phyloP scores from a whole-genome alignment of 345 rosid genomes.

The Gossypium turneri region DNA sequence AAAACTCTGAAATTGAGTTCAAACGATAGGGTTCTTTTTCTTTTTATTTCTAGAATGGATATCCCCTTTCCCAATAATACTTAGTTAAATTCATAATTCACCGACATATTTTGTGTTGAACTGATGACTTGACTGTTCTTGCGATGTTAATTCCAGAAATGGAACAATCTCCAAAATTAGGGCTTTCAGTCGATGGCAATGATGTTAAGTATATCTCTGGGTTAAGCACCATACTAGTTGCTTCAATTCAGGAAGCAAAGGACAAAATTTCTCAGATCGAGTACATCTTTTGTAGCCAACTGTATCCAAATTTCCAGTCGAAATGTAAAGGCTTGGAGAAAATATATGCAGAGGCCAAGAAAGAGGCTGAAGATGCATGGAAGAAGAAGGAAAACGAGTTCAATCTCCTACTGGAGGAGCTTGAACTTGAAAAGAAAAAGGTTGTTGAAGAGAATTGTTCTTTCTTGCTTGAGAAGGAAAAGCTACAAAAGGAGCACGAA shows the following conservation, averaged over 20 bases:
- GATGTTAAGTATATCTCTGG: conserved; percentile 53
- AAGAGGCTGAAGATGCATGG: conserved; percentile 52
- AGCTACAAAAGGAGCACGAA: conserved; percentile 25
- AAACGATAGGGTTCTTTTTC: too few relatives aligned
- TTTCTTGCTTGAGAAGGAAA: conserved; percentile 42
- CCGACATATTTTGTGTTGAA: neutral
- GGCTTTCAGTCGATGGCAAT: conserved; percentile 30
- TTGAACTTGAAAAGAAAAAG: conserved; percentile 44
- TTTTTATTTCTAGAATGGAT: neutral
- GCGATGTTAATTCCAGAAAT: conserved; percentile 5
- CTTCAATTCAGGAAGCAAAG: conserved; percentile 85
- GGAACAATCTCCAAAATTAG: conserved; percentile 12
- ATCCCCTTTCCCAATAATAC: neutral
- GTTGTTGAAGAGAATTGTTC: conserved; percentile 34
- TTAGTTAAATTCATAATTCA: neutral
- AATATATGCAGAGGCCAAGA: conserved; percentile 45
- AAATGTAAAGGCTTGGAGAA: conserved; percentile 49
- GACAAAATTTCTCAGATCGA: conserved; percentile 90
- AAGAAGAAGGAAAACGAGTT: conserved; percentile 48
- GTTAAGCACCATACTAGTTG: conserved; percentile 74
- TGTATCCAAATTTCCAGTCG: conserved; percentile 62
- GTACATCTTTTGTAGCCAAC: conserved; percentile 79
- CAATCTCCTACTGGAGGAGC: conserved; percentile 42
- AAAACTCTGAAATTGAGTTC: neutral
- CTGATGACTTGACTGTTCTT: neutral